Percentiles rank a stretch among this genome's conserved stretches.
These are phyloP conservation scores for Aspergillus conjunctus DNA, from an alignment of 495 filamentous ascomycete species.

Conservation along the genomic window DNA sequence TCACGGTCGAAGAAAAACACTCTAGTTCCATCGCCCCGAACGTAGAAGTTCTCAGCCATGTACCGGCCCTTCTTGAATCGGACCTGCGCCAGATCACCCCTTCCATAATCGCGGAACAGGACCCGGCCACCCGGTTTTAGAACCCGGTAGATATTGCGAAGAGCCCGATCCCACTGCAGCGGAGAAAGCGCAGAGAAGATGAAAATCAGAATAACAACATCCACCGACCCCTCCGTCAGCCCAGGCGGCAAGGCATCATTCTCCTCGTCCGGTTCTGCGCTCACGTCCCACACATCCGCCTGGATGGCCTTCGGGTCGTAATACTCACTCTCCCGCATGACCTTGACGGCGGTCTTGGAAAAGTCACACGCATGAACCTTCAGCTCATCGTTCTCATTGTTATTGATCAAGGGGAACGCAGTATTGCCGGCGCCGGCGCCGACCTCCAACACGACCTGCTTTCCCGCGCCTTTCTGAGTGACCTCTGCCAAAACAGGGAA, in stretches of 20 bases:
- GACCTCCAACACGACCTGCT: constrained; percentile 75
- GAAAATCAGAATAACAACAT: constrained; percentile 92
- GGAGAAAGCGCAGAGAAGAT: constrained; percentile 93
- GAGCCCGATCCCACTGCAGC: constrained; percentile 77
- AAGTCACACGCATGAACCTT: constrained; percentile 92
- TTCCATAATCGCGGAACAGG: constrained; percentile 92
- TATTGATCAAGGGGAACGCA: constrained; percentile 80
- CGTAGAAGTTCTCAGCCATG: constrained; percentile 94
- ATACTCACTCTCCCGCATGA: constrained; percentile 73
- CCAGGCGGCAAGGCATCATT: constrained; percentile 65
- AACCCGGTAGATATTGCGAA: constrained; percentile 76
- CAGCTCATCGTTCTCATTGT: constrained; percentile 77
- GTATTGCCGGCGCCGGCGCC: constrained; percentile 97
- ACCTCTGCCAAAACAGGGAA: constrained; percentile 80
- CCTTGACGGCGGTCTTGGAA: constrained; percentile 83
- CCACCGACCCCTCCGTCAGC: constrained; percentile 72
- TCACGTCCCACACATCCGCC: constrained; percentile 92
- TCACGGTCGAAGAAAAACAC: constrained; percentile 96
- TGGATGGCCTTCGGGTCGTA: constrained; percentile 67
- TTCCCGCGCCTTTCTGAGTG: constrained; percentile 62
- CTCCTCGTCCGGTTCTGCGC: constrained; percentile 50
- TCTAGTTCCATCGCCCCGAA: constrained; percentile 90
- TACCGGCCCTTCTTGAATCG: constrained; percentile 92
- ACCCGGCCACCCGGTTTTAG: constrained; percentile 88
- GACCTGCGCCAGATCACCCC: constrained; percentile 94